Percentiles rank a stretch among this genome's conserved stretches.
phyloP scores from a whole-genome alignment of 495 filamentous ascomycete species.

The Platismatia glauca region DNA sequence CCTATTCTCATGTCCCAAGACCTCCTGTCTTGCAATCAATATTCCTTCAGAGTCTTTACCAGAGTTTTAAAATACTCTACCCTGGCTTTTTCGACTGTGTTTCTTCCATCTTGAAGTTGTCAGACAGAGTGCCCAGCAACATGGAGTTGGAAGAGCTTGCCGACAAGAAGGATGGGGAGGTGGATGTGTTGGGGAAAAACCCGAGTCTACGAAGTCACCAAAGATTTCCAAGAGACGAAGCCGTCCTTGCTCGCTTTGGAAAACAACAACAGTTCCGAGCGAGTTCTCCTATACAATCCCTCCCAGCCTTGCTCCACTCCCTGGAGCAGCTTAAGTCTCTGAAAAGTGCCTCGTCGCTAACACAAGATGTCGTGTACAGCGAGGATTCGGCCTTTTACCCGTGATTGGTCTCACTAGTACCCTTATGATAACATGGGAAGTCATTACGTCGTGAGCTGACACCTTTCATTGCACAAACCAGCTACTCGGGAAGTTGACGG shows the following conservation, averaged over 20 bases:
- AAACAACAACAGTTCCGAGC: slow-evolving; percentile 16
- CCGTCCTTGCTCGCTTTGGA: slow-evolving; percentile 14
- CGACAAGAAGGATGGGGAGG: no score
- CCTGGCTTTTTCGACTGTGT: no score
- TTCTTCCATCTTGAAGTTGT: no score
- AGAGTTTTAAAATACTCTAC: neutral
- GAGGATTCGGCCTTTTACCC: slow-evolving; percentile 40
- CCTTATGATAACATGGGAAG: slow-evolving; percentile 44
- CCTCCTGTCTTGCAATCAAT: neutral
- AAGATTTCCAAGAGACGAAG: neutral
- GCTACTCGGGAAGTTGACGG: neutral
- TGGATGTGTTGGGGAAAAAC: neutral
- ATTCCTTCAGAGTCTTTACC: neutral
- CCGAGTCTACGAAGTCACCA: neutral
- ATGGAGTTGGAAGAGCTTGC: no score
- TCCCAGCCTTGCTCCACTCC: neutral
- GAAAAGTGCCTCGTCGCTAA: neutral
- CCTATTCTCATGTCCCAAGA: neutral
- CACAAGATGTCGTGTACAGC: slow-evolving; percentile 19
- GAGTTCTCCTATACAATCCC: neutral
- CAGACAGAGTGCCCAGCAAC: no score
- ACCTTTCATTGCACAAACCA: neutral
- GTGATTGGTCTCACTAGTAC: slow-evolving; percentile 43
- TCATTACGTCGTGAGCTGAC: slow-evolving; percentile 8
- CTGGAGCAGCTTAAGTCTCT: no score